These are phyloP conservation scores for Leccinellum luteum DNA, from an alignment of 768 basidiomycete species.

Conservation along the genomic window DNA sequence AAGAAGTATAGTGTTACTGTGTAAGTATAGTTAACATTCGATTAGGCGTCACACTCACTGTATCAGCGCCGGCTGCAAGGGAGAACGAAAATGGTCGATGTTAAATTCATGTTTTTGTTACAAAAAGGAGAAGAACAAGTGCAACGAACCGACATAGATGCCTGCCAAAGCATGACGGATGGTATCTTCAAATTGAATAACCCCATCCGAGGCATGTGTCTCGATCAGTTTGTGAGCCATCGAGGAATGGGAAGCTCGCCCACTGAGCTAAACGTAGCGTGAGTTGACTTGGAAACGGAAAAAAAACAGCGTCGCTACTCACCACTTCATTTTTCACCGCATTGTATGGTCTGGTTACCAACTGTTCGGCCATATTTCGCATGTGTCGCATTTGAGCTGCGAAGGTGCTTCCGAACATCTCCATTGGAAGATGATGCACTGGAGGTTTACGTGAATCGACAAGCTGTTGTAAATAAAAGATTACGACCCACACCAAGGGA, in stretches of 20 bases:
- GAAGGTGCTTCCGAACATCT: neutral
- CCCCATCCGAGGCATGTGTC: neutral
- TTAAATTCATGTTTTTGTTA: neutral
- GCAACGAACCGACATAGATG: slow-evolving; percentile 1
- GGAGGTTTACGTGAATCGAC: neutral
- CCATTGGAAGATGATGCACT: slow-evolving; percentile 7
- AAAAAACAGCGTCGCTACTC: neutral
- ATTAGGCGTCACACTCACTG: neutral
- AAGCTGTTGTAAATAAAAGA: neutral
- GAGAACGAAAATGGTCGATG: neutral
- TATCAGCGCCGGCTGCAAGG: slow-evolving; percentile 3
- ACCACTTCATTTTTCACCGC: slow-evolving; percentile 3
- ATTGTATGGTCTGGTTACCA: neutral
- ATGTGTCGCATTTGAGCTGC: slow-evolving; percentile 7
- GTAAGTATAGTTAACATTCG: neutral
- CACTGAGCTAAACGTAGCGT: slow-evolving; percentile 1
- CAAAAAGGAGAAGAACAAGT: neutral
- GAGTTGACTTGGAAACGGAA: neutral
- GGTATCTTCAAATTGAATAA: neutral
- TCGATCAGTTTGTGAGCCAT: slow-evolving; percentile 5
- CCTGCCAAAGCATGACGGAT: slow-evolving; percentile 5
- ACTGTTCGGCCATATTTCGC: neutral
- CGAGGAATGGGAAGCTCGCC: slow-evolving; percentile 1
- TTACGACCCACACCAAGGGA: slow-evolving; percentile 1
- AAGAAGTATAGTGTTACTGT: neutral